phyloP scores from a whole-genome alignment of 2,329 filamentous ascomycete genomes.

The Dryadomyces quercivorus region DNA sequence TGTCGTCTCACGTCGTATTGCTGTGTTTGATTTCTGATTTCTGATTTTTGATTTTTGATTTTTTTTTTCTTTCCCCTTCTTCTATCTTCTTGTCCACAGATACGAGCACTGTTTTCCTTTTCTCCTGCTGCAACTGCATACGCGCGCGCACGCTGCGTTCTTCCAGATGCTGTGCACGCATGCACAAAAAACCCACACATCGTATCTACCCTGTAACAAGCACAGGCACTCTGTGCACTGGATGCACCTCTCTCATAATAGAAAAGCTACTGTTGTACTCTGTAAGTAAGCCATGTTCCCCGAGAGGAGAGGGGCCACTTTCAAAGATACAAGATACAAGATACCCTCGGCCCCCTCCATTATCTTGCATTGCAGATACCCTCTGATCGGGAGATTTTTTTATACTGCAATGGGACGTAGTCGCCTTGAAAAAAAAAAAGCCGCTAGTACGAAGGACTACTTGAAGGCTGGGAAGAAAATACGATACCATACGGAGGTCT shows the following conservation, averaged over 20 bases:
- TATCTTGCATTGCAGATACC: constrained; percentile 9
- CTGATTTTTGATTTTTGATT: too few species aligned
- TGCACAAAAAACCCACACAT: background rate
- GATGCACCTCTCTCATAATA: too few species aligned
- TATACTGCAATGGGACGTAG: background rate
- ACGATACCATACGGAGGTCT: too few species aligned
- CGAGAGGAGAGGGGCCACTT: background rate
- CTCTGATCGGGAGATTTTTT: constrained; percentile 2
- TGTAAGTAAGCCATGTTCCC: background rate
- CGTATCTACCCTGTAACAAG: too few species aligned
- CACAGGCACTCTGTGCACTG: background rate
- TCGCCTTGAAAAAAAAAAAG: background rate
- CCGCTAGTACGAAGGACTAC: background rate
- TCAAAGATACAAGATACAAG: background rate
- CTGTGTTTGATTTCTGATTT: background rate
- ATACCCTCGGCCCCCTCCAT: background rate
- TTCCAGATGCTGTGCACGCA: background rate
- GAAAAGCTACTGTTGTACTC: too few species aligned
- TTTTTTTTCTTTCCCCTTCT: background rate
- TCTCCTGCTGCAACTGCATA: background rate
- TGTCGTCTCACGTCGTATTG: background rate
- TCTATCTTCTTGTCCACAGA: background rate
- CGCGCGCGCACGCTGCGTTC: background rate
- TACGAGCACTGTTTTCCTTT: background rate
- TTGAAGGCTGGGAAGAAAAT: too few species aligned